Evolutionary conservation across 148 eudicot genomes (phyloP), one percentile per base, ranked within the genome.

Genomic region (Pharnaceum exiguum): DNA sequence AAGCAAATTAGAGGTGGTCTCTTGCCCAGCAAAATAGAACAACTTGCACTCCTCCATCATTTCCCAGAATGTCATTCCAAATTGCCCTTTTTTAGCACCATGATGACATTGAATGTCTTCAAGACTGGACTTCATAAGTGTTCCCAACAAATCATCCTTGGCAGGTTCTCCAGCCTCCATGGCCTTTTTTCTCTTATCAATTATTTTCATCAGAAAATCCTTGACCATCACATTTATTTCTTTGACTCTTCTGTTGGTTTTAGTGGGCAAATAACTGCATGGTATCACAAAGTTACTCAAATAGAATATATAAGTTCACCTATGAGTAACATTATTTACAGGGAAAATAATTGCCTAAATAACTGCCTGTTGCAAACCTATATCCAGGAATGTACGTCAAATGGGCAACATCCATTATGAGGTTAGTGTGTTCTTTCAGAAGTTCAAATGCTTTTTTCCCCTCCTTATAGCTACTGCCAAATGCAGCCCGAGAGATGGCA

Each of bases 401-500:
- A 17, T 60, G 50, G 30, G 61, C 22, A 1, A 29, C 37, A 7
- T 44, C 23, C 10, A 59, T 10, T 8, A 63, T 37, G 12, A 59
- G 46, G 27, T 54, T 62, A 7, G 30, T 39, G 21, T 66, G 71
- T 8, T 58, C 55, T 8, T 38, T 19, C 7, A 59, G 45, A 19
- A 66, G 71, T 10, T 72, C 62, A 13, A 72, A 66, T n/a, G 66
- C 48, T 33, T 21, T 60, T 38, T 46, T 53, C 39, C 76, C 76
- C 16, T 72, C 59, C 1, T 68, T 39, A 42, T 27, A 66, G 15
- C 51, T 30, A 28, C 71, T 60, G 18, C 72, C 65, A 47, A 72
- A 72, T 13, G 72, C 77, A 5, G 77, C 77, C 49, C 71, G 30
- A 24, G 77, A 61, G 26, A 72, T 72, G 5, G 21, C 63, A 37